Conservation (phyloP, 2,329 filamentous ascomycete genomes). For the Colletotrichum coccodes region DNA sequence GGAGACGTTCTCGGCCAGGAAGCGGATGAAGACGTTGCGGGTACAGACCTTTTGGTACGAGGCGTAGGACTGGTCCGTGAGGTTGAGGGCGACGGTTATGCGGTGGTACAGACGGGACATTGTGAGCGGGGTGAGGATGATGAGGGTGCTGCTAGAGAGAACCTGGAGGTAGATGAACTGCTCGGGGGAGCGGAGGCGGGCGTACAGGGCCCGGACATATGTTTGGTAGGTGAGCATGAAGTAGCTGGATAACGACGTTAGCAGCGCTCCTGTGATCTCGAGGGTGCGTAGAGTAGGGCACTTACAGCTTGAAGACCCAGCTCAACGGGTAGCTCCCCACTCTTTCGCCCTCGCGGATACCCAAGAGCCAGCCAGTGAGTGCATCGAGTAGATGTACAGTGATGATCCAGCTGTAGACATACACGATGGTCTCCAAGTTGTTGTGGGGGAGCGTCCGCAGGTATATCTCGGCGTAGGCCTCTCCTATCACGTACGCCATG, state of each 20-base stretch:
- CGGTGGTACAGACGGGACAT: constrained; percentile 71
- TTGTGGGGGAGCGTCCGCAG: constrained; percentile 73
- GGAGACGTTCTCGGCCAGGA: constrained; percentile 73
- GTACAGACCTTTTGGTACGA: constrained; percentile 74
- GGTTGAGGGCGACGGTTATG: constrained; percentile 60
- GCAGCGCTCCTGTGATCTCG: background rate
- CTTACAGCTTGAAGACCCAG: constrained; percentile 77
- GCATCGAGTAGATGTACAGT: constrained; percentile 74
- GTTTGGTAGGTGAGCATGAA: constrained; percentile 78
- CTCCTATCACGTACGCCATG: constrained; percentile 74
- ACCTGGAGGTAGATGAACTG: constrained; percentile 75
- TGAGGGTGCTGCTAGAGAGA: constrained; percentile 70
- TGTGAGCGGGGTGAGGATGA: constrained; percentile 71
- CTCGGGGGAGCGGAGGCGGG: constrained; percentile 70
- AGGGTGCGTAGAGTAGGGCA: constrained; percentile 7
- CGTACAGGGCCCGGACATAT: constrained; percentile 76
- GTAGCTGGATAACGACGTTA: constrained; percentile 54
- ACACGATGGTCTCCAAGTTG: constrained; percentile 73
- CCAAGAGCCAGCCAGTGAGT: constrained; percentile 74
- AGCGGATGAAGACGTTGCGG: constrained; percentile 74
- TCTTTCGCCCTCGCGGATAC: constrained; percentile 72
- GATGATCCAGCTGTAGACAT: constrained; percentile 76
- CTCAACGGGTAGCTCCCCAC: constrained; percentile 77
- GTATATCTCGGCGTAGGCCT: constrained; percentile 76
- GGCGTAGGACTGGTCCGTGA: constrained; percentile 69